These are phyloP conservation scores for Cystobasidium slooffiae DNA, from an alignment of 1,284 basidiomycete species.

Conservation along the genomic window DNA sequence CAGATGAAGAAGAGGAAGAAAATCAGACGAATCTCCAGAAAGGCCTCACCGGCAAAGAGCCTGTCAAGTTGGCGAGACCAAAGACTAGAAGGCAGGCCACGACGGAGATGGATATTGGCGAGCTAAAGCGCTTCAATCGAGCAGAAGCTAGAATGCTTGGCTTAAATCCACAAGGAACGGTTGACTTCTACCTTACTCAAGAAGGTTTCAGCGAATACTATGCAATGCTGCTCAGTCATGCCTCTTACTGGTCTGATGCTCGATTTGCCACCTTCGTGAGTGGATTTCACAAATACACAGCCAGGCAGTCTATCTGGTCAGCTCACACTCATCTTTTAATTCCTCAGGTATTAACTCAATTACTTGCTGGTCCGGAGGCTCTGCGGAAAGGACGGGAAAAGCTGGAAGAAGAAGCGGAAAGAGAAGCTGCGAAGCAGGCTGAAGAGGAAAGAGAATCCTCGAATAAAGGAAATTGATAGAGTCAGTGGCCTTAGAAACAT, in stretches of 20 bases:
- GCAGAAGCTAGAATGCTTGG: constrained; percentile 44
- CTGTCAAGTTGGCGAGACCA: constrained; percentile 2
- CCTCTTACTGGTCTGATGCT: constrained; percentile 43
- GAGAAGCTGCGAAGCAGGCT: constrained; percentile 19
- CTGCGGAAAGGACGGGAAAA: constrained; percentile 35
- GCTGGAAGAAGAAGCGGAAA: constrained; percentile 35
- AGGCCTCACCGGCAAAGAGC: not conserved
- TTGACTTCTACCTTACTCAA: constrained; percentile 42
- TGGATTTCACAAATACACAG: not conserved
- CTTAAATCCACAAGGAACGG: constrained; percentile 44
- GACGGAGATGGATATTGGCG: constrained; percentile 23
- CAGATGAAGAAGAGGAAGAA: constrained; percentile 8
- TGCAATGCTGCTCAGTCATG: constrained; percentile 41
- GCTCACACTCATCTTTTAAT: not conserved
- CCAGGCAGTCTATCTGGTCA: not conserved
- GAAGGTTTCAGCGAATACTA: constrained; percentile 43
- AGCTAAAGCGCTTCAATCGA: constrained; percentile 37
- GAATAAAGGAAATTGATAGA: not conserved
- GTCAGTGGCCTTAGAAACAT: not conserved
- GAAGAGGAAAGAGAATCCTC: not conserved
- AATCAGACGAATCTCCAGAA: constrained; percentile 2
- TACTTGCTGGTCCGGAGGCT: constrained; percentile 36
- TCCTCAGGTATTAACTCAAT: constrained; percentile 35
- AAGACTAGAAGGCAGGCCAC: constrained; percentile 35
- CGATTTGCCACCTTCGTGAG: constrained; percentile 44